phyloP scores from a whole-genome alignment of 768 basidiomycete species.

The Hortiboletus flavorubellus region DNA sequence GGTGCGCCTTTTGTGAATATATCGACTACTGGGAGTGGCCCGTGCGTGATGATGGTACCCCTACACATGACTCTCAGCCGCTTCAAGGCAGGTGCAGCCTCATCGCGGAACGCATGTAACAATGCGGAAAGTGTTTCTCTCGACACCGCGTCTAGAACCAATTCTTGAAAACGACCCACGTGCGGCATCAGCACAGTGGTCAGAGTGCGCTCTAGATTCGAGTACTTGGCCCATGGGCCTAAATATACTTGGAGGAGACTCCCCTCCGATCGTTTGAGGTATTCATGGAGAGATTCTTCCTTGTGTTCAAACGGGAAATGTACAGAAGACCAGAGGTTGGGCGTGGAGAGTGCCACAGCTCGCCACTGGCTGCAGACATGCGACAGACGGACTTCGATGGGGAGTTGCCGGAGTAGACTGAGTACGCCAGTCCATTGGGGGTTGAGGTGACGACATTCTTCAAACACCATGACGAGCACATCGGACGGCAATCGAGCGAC shows the following conservation, averaged over 20 bases:
- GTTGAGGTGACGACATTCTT: conserved; percentile 30
- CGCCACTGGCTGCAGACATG: conserved; percentile 36
- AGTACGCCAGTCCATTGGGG: conserved; percentile 34
- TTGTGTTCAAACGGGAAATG: conserved; percentile 30
- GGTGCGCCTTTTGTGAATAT: conserved; percentile 34
- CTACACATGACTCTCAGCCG: conserved; percentile 30
- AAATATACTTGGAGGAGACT: conserved; percentile 32
- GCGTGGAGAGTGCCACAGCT: conserved; percentile 31
- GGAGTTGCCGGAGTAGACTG: conserved; percentile 31
- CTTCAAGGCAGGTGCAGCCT: conserved; percentile 25
- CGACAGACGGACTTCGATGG: conserved; percentile 33
- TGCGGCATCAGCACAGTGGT: conserved; percentile 28
- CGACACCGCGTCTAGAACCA: conserved; percentile 31
- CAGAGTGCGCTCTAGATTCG: conserved; percentile 26
- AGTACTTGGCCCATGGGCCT: conserved; percentile 32
- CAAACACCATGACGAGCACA: conserved; percentile 31
- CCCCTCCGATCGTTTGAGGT: conserved; percentile 32
- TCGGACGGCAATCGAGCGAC: conserved; percentile 32
- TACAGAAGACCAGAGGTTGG: conserved; percentile 35
- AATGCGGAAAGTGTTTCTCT: conserved; percentile 27
- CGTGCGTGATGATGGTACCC: conserved; percentile 27
- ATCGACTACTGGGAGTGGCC: conserved; percentile 20
- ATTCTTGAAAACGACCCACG: conserved; percentile 26
- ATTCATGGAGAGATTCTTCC: conserved; percentile 29
- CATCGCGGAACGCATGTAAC: conserved; percentile 22